A percentile compares a stretch with the other conserved stretches of the same genome.
phyloP scores from a whole-genome alignment of 805 yeast species.

The Candida yuanshanica region DNA sequence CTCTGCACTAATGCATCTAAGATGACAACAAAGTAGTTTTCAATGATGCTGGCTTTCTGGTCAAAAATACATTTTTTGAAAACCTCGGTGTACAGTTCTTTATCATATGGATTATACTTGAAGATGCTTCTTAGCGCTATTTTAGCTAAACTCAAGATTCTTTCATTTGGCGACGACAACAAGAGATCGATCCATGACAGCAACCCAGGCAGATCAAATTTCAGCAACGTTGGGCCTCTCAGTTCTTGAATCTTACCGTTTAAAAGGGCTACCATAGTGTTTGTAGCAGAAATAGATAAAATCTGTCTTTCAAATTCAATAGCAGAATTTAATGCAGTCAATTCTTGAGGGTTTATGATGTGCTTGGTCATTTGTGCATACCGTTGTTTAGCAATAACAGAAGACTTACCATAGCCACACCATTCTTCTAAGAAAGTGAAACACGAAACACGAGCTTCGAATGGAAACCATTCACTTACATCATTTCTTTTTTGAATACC shows the following conservation, averaged over 20 bases:
- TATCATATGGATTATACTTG: slow-evolving; percentile 48
- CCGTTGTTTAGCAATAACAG: slow-evolving; percentile 56
- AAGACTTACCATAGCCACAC: slow-evolving; percentile 84
- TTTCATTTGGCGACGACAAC: slow-evolving; percentile 51
- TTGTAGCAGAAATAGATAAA: slow-evolving; percentile 64
- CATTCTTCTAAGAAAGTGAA: slow-evolving; percentile 83
- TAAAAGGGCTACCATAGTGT: slow-evolving; percentile 80
- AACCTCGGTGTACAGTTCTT: slow-evolving; percentile 49
- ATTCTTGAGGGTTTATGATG: slow-evolving; percentile 30
- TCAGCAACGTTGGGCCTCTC: slow-evolving; percentile 45
- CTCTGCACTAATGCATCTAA: slow-evolving; percentile 56
- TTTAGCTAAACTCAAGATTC: slow-evolving; percentile 57
- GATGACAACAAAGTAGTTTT: slow-evolving; percentile 65
- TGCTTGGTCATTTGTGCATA: slow-evolving; percentile 50
- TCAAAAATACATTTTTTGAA: slow-evolving; percentile 67
- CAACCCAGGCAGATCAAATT: slow-evolving; percentile 66
- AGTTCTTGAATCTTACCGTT: slow-evolving; percentile 60
- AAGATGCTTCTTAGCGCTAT: slow-evolving; percentile 68
- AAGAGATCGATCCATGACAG: slow-evolving; percentile 79
- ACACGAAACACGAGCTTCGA: slow-evolving; percentile 77
- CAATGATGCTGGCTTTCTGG: slow-evolving; percentile 46
- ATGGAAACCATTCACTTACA: slow-evolving; percentile 62
- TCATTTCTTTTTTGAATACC: slow-evolving; percentile 42
- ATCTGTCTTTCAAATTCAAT: slow-evolving; percentile 74
- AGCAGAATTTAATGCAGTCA: slow-evolving; percentile 57